Percentiles rank a stretch among this genome's conserved stretches.
Conservation (phyloP, 2,329 filamentous ascomycete genomes). For the Phaeosphaeria sp. region DNA sequence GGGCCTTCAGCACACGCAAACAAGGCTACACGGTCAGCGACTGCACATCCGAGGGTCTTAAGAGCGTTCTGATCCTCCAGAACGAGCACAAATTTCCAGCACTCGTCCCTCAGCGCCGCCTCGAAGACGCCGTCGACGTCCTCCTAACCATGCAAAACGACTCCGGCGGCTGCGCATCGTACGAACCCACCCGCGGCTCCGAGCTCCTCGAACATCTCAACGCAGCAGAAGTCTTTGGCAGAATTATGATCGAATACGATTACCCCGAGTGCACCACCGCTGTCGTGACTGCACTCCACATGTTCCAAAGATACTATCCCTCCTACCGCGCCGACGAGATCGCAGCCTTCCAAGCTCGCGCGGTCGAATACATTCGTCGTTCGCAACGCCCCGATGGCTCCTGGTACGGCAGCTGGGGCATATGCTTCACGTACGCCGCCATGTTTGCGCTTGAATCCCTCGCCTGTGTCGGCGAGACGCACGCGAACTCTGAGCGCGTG, state of each 20-base stretch:
- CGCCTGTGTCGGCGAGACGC: constrained; percentile 80
- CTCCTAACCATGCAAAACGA: constrained; percentile 89
- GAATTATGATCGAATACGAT: constrained; percentile 98
- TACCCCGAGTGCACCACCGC: constrained; percentile 98
- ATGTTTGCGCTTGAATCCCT: constrained; percentile 96
- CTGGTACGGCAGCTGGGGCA: constrained; percentile 98
- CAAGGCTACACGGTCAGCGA: constrained; percentile 97
- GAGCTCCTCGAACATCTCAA: constrained; percentile 84
- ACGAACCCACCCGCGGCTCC: constrained; percentile 82
- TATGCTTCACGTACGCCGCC: constrained; percentile 95
- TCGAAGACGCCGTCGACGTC: constrained; percentile 89
- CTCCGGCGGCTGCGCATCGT: constrained; percentile 86
- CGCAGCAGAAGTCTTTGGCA: constrained; percentile 93
- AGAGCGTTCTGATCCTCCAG: constrained; percentile 84
- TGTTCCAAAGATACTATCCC: constrained; percentile 83
- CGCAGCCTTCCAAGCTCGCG: constrained; percentile 71
- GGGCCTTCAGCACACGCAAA: constrained; percentile 91
- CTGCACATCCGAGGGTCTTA: constrained; percentile 89
- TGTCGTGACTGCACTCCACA: constrained; percentile 82
- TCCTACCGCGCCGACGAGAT: constrained; percentile 81
- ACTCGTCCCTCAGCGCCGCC: constrained; percentile 75
- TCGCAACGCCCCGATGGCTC: constrained; percentile 82
- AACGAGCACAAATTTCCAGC: constrained; percentile 73
- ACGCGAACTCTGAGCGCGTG: constrained; percentile 73
- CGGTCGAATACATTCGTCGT: constrained; percentile 81